A percentile compares a stretch with the other conserved stretches of the same genome.
These are phyloP conservation scores for Eucalyptus pauciflora DNA, from an alignment of 345 rosid species.

Conservation along the genomic window DNA sequence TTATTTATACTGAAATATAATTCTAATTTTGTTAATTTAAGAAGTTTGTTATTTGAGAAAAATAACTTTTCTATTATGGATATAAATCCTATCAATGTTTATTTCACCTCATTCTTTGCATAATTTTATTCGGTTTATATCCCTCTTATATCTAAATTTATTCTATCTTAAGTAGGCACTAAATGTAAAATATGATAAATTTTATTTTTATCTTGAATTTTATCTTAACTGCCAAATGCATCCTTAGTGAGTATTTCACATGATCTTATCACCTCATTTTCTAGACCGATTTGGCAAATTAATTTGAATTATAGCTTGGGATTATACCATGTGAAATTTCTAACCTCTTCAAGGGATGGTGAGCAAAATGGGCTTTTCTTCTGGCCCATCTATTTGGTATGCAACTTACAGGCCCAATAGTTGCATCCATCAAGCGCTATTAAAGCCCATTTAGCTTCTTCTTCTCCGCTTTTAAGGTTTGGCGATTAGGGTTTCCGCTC, in stretches of 20 bases:
- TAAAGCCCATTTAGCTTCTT: not conserved
- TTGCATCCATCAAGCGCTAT: not conserved
- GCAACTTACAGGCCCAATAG: not conserved
- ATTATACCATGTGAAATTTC: no score
- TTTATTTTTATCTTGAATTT: no score
- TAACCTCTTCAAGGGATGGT: not conserved
- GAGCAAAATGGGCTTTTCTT: not conserved
- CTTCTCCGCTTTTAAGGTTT: not conserved
- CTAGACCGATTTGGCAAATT: no score
- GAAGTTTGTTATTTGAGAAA: fast-evolving
- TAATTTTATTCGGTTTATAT: no score
- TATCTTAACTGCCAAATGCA: fast-evolving
- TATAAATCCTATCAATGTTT: fast-evolving
- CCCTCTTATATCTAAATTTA: fast-evolving
- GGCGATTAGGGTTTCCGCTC: not conserved
- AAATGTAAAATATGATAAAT: fast-evolving
- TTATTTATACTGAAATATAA: no score
- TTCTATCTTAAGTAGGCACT: fast-evolving
- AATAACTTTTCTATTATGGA: no score
- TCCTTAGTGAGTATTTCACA: fast-evolving
- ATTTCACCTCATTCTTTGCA: fast-evolving
- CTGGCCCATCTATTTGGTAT: not conserved
- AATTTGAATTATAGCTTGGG: no score
- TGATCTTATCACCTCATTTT: not conserved
- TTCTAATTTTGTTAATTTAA: no score